A percentile compares a stretch with the other conserved stretches of the same genome.
Conservation (phyloP, 2,329 filamentous ascomycete genomes). For the Ilyonectria mors-panacis region DNA sequence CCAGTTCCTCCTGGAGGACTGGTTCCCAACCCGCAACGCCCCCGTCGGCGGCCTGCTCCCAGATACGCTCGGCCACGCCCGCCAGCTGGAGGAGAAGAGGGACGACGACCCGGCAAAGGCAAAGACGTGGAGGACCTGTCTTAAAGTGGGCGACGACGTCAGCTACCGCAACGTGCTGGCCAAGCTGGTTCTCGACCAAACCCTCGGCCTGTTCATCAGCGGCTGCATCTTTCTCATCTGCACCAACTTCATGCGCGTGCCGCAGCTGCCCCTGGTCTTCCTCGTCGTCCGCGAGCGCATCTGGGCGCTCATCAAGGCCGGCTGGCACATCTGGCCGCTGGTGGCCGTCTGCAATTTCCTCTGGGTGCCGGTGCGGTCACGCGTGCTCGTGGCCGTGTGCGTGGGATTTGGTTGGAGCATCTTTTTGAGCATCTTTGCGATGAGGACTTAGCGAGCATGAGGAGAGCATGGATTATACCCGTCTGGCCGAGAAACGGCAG, state of each 20-base stretch:
- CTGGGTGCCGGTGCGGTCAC: conserved; percentile 54
- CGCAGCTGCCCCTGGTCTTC: conserved; percentile 42
- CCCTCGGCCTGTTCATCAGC: conserved; percentile 53
- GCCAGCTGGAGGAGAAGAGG: conserved; percentile 41
- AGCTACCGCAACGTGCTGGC: conserved; percentile 54
- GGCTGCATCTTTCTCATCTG: conserved; percentile 53
- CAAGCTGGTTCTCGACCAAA: conserved; percentile 56
- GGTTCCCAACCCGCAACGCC: conserved; percentile 50
- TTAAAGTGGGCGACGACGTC: conserved; percentile 46
- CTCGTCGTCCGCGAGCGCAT: conserved; percentile 49
- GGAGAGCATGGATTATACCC: conserved; percentile 6
- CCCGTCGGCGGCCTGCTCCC: conserved; percentile 41
- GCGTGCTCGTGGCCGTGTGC: conserved; percentile 54
- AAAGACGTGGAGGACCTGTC: conserved; percentile 27
- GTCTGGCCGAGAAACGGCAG: neutral
- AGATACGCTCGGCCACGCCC: conserved; percentile 35
- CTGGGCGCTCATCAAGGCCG: conserved; percentile 51
- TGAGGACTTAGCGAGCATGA: conserved; percentile 35
- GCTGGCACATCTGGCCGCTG: conserved; percentile 56
- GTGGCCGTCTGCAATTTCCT: conserved; percentile 55
- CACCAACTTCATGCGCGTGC: conserved; percentile 53
- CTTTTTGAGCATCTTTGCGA: conserved; percentile 54
- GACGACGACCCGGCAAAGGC: conserved; percentile 36
- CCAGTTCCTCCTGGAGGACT: conserved; percentile 54
- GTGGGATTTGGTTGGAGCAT: conserved; percentile 57